Base-by-base conservation (phyloP, 2,329 filamentous ascomycete genomes). In the Neofusicoccum ribis region DNA sequence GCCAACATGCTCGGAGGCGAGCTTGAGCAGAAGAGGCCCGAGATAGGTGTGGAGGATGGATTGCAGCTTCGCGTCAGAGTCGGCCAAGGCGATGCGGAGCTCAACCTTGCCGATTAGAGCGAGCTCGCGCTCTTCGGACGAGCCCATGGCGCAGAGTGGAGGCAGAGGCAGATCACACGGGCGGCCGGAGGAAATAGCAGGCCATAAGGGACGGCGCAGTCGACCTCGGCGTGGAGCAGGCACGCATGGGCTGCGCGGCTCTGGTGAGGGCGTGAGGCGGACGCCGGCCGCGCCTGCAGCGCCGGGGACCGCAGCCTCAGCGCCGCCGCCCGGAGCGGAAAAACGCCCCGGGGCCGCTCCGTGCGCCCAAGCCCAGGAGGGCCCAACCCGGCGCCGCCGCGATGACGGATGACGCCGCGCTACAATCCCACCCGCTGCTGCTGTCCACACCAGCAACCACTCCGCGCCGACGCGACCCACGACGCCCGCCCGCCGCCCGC, bases 41-140 rank as follows among this genome's bases (percentile, higher is more conserved):
- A 99, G 83, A 73, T 94, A 97, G 47, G 86, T 88, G 72, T 90
- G 88, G 17, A 99, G 83, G 15, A 95, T 82, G 27, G 88, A 81
- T 75, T 94, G 88, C 1, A 99, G 86, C 79, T 94, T 96, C 68
- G 87, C 84, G 75, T 97, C 94, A 60, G 92, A 89, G 70, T 92
- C 91, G 34, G 93, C 90, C 61, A 94, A 86, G 34, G 87, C 90
- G 72, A 97, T 95, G 68, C 89, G 87, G 73, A 95, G 87, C 77
- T 96, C 93, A 51, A 96, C 90, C 74, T 91, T 94, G 72, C 91
- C 91, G 61, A 97, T 86, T 67, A 97, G 86, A 69, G 88, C 86
- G 70, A 96, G 84, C 84, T 97, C 93, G 68, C 89, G 87, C 77
- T 90, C 84, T 78, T 91, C 88, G 5, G 80, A 72, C 11, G 75